Conservation (phyloP, 1,284 basidiomycete species). For the Moniliella sp. region DNA sequence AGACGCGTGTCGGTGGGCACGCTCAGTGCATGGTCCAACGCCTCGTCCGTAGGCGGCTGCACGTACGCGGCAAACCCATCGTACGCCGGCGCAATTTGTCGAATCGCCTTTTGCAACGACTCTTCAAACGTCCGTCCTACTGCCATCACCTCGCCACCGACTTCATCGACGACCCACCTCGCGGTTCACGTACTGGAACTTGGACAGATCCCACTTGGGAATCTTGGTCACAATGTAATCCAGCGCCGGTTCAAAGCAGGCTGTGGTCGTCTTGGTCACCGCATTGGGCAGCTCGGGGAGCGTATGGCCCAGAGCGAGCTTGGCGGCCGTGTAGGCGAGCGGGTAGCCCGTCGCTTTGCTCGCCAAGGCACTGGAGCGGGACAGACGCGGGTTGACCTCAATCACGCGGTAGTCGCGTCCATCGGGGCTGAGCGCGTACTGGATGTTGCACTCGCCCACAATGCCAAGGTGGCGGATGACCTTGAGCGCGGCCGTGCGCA, state of each 20-base stretch:
- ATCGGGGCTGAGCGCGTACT: slow-evolving; percentile 86
- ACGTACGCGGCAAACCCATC: slow-evolving; percentile 48
- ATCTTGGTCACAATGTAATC: slow-evolving; percentile 99
- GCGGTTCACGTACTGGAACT: slow-evolving; percentile 86
- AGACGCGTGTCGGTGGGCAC: slow-evolving; percentile 68
- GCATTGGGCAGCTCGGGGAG: slow-evolving; percentile 97
- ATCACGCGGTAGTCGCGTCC: slow-evolving; percentile 92
- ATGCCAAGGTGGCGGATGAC: slow-evolving; percentile 92
- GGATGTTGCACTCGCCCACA: slow-evolving; percentile 94
- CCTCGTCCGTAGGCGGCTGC: slow-evolving; percentile 58
- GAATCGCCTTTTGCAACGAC: slow-evolving; percentile 89
- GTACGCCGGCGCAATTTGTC: slow-evolving; percentile 76
- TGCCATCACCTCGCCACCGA: slow-evolving; percentile 97
- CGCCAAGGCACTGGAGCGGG: slow-evolving; percentile 51
- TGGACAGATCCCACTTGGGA: slow-evolving; percentile 96
- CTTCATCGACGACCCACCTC: slow-evolving; percentile 97
- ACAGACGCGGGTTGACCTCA: slow-evolving; percentile 35
- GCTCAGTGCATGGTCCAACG: slow-evolving; percentile 55
- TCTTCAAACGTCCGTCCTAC: slow-evolving; percentile 98
- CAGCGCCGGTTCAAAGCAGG: slow-evolving; percentile 94
- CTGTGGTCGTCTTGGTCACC: slow-evolving; percentile 95
- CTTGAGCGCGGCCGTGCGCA: slow-evolving; percentile 88
- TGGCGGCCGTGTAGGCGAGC: slow-evolving; percentile 93
- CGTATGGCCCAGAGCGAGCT: slow-evolving; percentile 94
- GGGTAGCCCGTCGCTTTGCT: slow-evolving; percentile 98